Evolutionary conservation across 1,139 yeast genomes (phyloP).

Genomic region (Kodamaea ohmeri): DNA sequence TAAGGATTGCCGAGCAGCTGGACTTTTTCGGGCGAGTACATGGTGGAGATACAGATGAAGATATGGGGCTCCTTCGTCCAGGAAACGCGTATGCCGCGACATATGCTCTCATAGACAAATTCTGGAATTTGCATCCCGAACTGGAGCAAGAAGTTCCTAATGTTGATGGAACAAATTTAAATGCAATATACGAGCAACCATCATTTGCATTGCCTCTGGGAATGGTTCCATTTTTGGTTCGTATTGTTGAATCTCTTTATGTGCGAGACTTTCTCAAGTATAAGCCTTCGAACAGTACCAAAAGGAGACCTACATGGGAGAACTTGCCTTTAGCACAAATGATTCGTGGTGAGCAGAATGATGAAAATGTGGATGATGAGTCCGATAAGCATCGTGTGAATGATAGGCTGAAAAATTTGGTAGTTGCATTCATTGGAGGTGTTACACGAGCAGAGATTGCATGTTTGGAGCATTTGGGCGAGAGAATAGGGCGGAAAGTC

Average conservation of each 20-base stretch:
- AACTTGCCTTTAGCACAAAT: slow-evolving; percentile 36
- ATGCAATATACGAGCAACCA: slow-evolving; percentile 39
- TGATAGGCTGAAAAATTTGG: slow-evolving; percentile 39
- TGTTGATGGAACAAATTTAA: slow-evolving; percentile 13
- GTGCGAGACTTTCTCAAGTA: slow-evolving; percentile 44
- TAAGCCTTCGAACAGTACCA: slow-evolving; percentile 40
- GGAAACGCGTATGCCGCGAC: slow-evolving; percentile 32
- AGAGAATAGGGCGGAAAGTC: slow-evolving; percentile 36
- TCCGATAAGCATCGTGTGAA: slow-evolving; percentile 22
- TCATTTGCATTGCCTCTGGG: slow-evolving; percentile 53
- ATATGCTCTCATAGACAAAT: slow-evolving; percentile 40
- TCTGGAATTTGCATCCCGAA: slow-evolving; percentile 47
- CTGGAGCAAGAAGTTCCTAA: slow-evolving; percentile 13
- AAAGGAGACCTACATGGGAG: slow-evolving; percentile 46
- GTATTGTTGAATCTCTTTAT: slow-evolving; percentile 53
- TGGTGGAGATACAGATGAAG: slow-evolving; percentile 8
- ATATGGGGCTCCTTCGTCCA: slow-evolving; percentile 15
- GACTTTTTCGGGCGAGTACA: slow-evolving; percentile 34
- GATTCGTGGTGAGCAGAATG: slow-evolving; percentile 39
- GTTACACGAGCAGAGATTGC: slow-evolving; percentile 76
- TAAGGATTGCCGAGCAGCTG: slow-evolving; percentile 22
- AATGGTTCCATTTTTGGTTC: slow-evolving; percentile 46
- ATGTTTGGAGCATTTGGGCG: slow-evolving; percentile 56
- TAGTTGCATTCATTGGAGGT: slow-evolving; percentile 66
- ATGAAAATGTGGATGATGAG: slow-evolving; percentile 33